phyloP scores from a whole-genome alignment of 106 monocot genomes.

The Xerophyta viscosa region DNA sequence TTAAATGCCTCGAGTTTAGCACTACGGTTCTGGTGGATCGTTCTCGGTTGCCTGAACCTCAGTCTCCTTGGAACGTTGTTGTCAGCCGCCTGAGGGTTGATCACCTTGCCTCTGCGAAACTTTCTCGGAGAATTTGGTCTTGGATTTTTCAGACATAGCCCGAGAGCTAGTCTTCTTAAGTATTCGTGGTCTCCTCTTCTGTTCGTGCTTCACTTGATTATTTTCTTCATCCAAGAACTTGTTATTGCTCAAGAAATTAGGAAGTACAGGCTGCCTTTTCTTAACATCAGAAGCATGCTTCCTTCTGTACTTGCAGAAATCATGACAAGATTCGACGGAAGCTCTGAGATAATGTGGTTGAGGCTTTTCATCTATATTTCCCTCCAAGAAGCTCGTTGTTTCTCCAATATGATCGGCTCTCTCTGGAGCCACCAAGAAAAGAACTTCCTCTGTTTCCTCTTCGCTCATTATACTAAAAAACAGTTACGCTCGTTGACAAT shows the following conservation, averaged over 20 bases:
- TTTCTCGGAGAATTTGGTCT: no score
- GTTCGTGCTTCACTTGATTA: constrained; percentile 7
- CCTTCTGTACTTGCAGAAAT: constrained; percentile 67
- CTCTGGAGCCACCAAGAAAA: no score
- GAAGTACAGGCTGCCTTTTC: constrained; percentile 13
- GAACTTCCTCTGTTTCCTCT: no score
- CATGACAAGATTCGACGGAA: constrained; percentile 60
- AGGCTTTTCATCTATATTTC: constrained; percentile 24
- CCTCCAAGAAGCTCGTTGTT: constrained; percentile 18
- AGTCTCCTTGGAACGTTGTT: constrained; percentile 26
- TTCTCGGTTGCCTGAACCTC: constrained; percentile 30
- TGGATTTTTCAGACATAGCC: no score
- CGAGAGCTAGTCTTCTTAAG: no score
- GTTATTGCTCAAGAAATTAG: not conserved
- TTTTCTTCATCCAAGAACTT: constrained; percentile 2
- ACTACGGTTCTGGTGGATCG: constrained; percentile 10
- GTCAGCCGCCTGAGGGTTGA: constrained; percentile 26
- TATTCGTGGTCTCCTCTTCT: no score
- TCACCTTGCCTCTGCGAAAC: constrained; percentile 39
- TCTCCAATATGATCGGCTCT: not conserved
- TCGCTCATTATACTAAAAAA: no score
- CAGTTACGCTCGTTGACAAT: no score
- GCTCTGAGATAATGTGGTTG: constrained; percentile 50
- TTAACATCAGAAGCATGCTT: constrained; percentile 31
- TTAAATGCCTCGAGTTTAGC: constrained; percentile 9